These are phyloP conservation scores for Groenewaldozyma auringiensis DNA, from an alignment of 1,139 yeast species.

Conservation along the genomic window DNA sequence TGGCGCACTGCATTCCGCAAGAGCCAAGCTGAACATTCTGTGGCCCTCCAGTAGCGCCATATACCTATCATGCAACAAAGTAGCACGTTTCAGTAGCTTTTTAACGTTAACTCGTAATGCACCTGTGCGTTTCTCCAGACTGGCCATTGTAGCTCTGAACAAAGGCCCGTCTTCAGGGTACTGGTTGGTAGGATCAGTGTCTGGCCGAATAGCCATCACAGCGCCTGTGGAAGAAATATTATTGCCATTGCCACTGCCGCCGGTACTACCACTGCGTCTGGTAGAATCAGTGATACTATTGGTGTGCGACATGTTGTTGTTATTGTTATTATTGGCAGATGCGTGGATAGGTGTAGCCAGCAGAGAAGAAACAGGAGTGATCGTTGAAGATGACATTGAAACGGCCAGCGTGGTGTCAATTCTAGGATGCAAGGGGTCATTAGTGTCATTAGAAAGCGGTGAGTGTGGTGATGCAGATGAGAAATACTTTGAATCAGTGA, in stretches of 20 bases:
- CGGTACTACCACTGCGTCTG: too few species aligned
- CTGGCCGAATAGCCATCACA: slow-evolving; percentile 27
- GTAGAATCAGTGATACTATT: neutral
- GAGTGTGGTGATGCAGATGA: neutral
- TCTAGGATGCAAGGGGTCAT: neutral
- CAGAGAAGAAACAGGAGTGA: too few species aligned
- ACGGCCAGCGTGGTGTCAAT: neutral
- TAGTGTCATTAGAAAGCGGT: neutral
- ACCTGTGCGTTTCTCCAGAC: slow-evolving; percentile 49
- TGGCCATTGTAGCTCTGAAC: slow-evolving; percentile 50
- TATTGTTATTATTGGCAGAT: neutral
- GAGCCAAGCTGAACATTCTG: slow-evolving; percentile 27
- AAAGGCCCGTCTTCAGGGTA: slow-evolving; percentile 63
- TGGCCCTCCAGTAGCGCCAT: slow-evolving; percentile 31
- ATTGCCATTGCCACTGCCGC: neutral
- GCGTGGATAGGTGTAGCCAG: neutral
- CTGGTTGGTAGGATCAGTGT: slow-evolving; percentile 29
- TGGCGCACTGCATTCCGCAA: slow-evolving; percentile 26
- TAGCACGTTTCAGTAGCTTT: slow-evolving; percentile 34
- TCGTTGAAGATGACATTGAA: neutral
- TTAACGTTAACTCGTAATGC: slow-evolving; percentile 40
- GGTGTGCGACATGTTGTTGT: neutral
- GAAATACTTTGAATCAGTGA: neutral
- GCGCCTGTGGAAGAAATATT: neutral
- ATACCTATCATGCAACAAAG: slow-evolving; percentile 32